A percentile compares a stretch with the other conserved stretches of the same genome.
These are phyloP conservation scores for Waltergamsia citrina DNA, from an alignment of 2,329 filamentous ascomycete genomes.

Conservation along the genomic window DNA sequence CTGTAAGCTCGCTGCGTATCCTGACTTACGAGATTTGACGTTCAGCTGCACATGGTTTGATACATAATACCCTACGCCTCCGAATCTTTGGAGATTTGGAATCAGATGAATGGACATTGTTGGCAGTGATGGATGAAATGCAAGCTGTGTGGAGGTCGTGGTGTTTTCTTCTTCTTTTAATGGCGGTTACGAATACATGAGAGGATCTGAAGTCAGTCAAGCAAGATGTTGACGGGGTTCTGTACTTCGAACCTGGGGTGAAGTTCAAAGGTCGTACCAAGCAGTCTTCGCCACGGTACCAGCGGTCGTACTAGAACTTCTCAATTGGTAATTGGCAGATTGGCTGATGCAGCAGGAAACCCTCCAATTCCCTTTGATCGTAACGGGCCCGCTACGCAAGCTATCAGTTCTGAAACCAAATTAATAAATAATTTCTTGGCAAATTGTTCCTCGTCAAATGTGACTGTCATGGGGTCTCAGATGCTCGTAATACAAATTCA, in stretches of 20 bases:
- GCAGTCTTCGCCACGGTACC: too few relatives aligned
- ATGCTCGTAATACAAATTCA: too few relatives aligned
- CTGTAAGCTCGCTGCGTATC: slow-evolving; percentile 22
- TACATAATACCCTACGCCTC: slow-evolving; percentile 25
- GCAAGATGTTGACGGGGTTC: not conserved
- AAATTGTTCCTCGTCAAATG: too few relatives aligned
- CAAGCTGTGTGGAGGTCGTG: not conserved
- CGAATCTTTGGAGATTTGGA: not conserved
- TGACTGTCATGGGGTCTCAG: too few relatives aligned
- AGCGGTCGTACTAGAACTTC: too few relatives aligned
- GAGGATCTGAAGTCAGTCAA: slow-evolving; percentile 9
- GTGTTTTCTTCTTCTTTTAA: slow-evolving; percentile 20
- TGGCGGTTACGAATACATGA: slow-evolving; percentile 20
- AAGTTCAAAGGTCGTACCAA: not conserved
- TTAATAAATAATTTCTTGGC: too few relatives aligned
- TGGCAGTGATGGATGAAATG: not conserved
- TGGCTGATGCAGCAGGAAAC: too few relatives aligned
- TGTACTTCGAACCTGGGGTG: too few relatives aligned
- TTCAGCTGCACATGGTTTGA: slow-evolving; percentile 21
- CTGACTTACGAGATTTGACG: slow-evolving; percentile 8
- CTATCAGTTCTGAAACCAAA: too few relatives aligned
- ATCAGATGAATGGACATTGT: not conserved
- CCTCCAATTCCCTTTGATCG: too few relatives aligned
- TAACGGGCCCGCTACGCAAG: too few relatives aligned
- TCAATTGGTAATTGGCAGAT: too few relatives aligned